These are phyloP conservation scores for Brassica balearica DNA, from an alignment of 441 rosid genomes.

Conservation along the genomic window DNA sequence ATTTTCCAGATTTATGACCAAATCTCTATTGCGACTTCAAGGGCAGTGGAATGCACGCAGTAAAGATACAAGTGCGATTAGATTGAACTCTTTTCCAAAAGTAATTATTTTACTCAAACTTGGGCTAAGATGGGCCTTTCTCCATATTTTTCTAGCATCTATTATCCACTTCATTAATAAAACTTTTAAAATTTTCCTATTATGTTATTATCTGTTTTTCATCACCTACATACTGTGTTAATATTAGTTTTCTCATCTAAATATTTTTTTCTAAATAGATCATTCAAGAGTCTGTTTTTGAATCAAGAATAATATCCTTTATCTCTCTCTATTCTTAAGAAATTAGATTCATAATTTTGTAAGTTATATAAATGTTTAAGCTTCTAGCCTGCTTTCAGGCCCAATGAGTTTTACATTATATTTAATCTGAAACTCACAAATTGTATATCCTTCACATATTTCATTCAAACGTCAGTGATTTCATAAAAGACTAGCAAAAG, in stretches of 20 bases:
- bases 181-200: not conserved
- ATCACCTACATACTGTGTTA: not conserved
- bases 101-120: not conserved
- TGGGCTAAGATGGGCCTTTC: slow-evolving; percentile 13
- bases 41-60: not conserved
- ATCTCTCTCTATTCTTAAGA: not conserved
- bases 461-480: not conserved
- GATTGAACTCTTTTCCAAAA: not conserved
- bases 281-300: not conserved
- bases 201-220: not conserved
- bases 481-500: too few species aligned
- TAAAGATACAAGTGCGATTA: slow-evolving; percentile 1
- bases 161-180: not conserved
- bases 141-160: not conserved
- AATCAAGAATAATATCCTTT: not conserved
- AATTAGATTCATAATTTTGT: not conserved
- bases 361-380: not conserved
- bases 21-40: too few species aligned
- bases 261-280: not conserved
- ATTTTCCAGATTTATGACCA: not conserved
- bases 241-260: not conserved
- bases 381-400: not conserved
- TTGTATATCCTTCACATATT: not conserved
- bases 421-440: not conserved
- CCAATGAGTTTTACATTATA: not conserved